A percentile compares a stretch with the other conserved stretches of the same genome.
Evolutionary conservation across 179 eudicot genomes (phyloP).

Genomic region (Spinacia oleracea): DNA sequence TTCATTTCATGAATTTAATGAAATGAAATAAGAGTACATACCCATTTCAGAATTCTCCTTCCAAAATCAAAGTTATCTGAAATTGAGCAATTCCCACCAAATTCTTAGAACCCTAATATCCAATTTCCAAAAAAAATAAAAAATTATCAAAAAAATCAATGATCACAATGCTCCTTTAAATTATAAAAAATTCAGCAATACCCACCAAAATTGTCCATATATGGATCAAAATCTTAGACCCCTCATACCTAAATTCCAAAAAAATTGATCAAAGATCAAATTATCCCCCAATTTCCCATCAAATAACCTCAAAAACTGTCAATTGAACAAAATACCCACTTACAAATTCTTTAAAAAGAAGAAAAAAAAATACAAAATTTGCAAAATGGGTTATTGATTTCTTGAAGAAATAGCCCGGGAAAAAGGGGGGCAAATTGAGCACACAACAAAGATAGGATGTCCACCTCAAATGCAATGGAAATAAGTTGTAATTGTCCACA

Average conservation of each 20-base stretch:
- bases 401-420: conserved; percentile 21
- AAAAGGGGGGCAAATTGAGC: conserved; percentile 2
- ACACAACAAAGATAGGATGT: conserved; percentile 14
- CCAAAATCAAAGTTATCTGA: not conserved
- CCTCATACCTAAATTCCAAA: conserved; percentile 13
- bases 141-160: not conserved
- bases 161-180: not conserved
- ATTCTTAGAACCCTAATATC: not conserved
- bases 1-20: conserved; percentile 7
- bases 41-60: not conserved
- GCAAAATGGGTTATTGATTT: conserved; percentile 10
- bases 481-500: conserved; percentile 24
- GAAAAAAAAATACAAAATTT: conserved; percentile 12
- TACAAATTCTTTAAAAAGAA: not conserved
- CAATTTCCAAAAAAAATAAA: conserved; percentile 17
- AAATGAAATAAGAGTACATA: conserved; percentile 1
- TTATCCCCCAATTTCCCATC: too few relatives aligned
- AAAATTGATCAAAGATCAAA: not conserved
- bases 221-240: not conserved
- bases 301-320: not conserved
- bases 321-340: conserved; percentile 16
- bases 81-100: not conserved
- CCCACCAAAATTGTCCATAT: not conserved
- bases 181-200: not conserved
- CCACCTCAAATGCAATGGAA: conserved; percentile 33